Evolutionary conservation across 2,329 filamentous ascomycete species (phyloP), one percentile per base, ranked within the genome.

Genomic region (Colletotrichum sp.): DNA sequence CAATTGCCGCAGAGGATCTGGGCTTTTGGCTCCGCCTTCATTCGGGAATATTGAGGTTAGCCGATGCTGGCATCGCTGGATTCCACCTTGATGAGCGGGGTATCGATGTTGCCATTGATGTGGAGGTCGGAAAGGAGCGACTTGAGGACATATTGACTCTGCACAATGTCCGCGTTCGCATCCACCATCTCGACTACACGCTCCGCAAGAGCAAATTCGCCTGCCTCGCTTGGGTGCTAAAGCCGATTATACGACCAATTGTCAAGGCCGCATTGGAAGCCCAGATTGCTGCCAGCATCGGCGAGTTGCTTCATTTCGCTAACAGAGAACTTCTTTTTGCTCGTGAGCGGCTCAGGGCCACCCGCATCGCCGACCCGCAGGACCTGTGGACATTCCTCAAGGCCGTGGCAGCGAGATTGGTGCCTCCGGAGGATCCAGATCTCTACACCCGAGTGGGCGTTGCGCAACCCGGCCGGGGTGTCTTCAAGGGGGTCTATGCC

Each of bases 241-340:
- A 96, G 83, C 96, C 96, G 0, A 85, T 98, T 16, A 87, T 98
- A 5, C 93, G 95, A 34, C 96, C 96, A 1, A 88, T 98, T 76
- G 86, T 98, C 36, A 92, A 94, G 63, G 94, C 94, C 76, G 91
- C 94, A 2, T 89, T 98, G 75, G 96, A 98, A 84, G 90, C 90
- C 77, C 93, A 96, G 82, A 90, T 98, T 14, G 93, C 94, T 0
- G 87, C 90, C 18, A 91, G 92, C 28, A 94, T 98, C 58, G 90
- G 90, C 2, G 91, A 94, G 52, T 89, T 90, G 14, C 89, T 97
- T 43, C 92, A 93, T 78, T 88, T 91, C 2, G 90, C 94, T 18
- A 98, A 98, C 84, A 91, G 95, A 24, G 96, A 98, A 82, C 86
- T 98, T 9, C 85, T 98, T 1, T 98, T 94, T 82, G 96, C 96